Evolutionary conservation across 192 early-diverging fungal genomes (phyloP).

Genomic region (Gigaspora rosea): DNA sequence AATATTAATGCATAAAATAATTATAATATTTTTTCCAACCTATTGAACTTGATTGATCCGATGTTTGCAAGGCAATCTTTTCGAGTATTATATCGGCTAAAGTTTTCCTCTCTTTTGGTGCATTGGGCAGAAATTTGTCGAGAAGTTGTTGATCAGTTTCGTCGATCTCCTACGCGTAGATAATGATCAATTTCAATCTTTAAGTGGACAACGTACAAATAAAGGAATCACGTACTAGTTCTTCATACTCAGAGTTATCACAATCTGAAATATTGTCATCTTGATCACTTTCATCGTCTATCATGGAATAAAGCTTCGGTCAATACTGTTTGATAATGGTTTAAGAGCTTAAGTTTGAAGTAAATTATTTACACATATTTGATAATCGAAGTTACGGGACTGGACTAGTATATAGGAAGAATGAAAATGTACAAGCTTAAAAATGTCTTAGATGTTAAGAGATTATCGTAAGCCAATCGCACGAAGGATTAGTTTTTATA

Average conservation of each 20-base stretch:
- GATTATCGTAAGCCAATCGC: no score
- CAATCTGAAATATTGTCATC: constrained; percentile 57
- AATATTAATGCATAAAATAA: constrained; percentile 31
- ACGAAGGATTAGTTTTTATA: no score
- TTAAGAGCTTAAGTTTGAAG: no score
- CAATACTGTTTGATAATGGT: no score
- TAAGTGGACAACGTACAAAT: neutral
- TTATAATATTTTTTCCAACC: constrained; percentile 26
- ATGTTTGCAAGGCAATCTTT: constrained; percentile 84
- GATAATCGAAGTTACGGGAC: no score
- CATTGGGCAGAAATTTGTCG: constrained; percentile 87
- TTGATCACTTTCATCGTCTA: constrained; percentile 58
- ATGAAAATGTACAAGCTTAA: no score
- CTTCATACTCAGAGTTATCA: constrained; percentile 71
- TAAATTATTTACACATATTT: no score
- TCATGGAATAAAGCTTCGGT: no score
- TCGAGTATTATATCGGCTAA: constrained; percentile 96
- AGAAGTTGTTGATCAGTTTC: constrained; percentile 78
- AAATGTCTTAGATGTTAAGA: no score
- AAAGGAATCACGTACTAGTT: constrained; percentile 45
- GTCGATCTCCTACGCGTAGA: constrained; percentile 67
- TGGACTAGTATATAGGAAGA: no score
- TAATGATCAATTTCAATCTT: constrained; percentile 24
- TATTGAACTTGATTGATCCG: constrained; percentile 36
- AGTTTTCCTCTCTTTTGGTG: constrained; percentile 81